A percentile compares a stretch with the other conserved stretches of the same genome.
Evolutionary conservation across 768 basidiomycete genomes (phyloP).

Genomic region (Suillus cothurnatus): DNA sequence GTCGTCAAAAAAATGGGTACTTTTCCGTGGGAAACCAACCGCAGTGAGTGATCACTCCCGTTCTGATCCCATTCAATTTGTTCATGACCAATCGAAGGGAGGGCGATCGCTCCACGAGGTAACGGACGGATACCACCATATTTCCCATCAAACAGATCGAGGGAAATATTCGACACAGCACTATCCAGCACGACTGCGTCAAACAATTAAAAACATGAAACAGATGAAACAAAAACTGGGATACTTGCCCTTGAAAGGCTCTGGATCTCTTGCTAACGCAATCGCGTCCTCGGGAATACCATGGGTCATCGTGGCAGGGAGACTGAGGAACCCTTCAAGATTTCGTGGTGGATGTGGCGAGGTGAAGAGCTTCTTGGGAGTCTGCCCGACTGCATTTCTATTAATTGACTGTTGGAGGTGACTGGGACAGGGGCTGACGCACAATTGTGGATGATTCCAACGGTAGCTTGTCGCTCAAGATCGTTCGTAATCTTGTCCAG

Average conservation of each 20-base stretch:
- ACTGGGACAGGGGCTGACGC: constrained; percentile 20
- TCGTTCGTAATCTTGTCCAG: constrained; percentile 85
- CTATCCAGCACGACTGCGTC: constrained; percentile 43
- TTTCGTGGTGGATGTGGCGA: constrained; percentile 75
- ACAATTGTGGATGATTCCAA: constrained; percentile 97
- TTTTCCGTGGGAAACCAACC: constrained; percentile 63
- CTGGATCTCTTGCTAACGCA: constrained; percentile 57
- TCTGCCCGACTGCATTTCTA: constrained; percentile 74
- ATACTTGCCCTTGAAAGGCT: constrained; percentile 56
- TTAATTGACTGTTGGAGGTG: constrained; percentile 3
- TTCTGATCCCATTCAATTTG: constrained; percentile 65
- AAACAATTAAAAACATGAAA: not conserved
- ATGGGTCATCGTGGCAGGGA: constrained; percentile 70
- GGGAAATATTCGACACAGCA: constrained; percentile 45
- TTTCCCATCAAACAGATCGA: constrained; percentile 43
- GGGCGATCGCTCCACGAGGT: constrained; percentile 54
- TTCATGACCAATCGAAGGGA: constrained; percentile 66
- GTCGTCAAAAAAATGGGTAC: constrained; percentile 34
- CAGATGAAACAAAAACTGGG: not conserved
- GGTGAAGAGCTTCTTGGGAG: constrained; percentile 83
- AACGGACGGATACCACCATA: constrained; percentile 66
- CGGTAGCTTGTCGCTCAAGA: constrained; percentile 86
- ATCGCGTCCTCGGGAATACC: constrained; percentile 87
- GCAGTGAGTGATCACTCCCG: constrained; percentile 50
- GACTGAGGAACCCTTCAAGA: constrained; percentile 67